Evolutionary conservation across 2,329 filamentous ascomycete genomes (phyloP), one percentile per base, ranked within the genome.

Genomic region (Didymosphaeria variabile): DNA sequence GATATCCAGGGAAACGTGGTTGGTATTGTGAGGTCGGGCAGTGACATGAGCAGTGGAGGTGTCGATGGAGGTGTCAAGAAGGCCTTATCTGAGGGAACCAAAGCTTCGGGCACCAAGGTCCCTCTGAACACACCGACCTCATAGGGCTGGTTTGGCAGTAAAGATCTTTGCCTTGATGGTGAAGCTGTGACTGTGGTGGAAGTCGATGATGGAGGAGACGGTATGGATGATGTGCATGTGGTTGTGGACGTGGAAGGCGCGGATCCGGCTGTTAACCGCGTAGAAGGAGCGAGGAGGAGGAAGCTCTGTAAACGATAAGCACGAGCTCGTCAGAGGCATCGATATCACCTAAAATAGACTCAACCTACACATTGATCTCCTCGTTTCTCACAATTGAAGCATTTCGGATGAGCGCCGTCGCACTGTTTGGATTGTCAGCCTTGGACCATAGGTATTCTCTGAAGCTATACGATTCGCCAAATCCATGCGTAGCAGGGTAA

Each of bases 351-450:
- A 34, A 26, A 1, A n/a, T 29, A 34, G 7, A 5, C 7, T n/a
- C 4, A 15, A 55, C 52, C 45, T 32, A 55, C 52, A 53, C 76
- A 78, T 9, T 68, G 63, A 3, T 75, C 64, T 42, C 67, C 66
- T 61, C 68, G 69, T 58, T 76, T 77, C 34, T 70, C 59, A 61
- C 76, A 78, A 50, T 75, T 77, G 2, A 60, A 63, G 59, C 76
- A 78, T 40, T 60, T 67, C 32, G 75, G 74, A 40, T 77, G 70
- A 36, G 66, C 70, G 19, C 65, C 66, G 45, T 78, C 76, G 62
- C 76, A 78, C 76, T 78, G 34, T 45, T 23, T 4, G 17, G 36
- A 7, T 23, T 17, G 58, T 75, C 54, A 75, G 71, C 47, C 52
- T 13, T 38, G 26, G 8, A 8, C 13, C 9, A 19, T 4, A 45